Evolutionary conservation across 2,329 filamentous ascomycete genomes (phyloP), one percentile per base, ranked within the genome.

Genomic region (Chaetomiaceae sp.): DNA sequence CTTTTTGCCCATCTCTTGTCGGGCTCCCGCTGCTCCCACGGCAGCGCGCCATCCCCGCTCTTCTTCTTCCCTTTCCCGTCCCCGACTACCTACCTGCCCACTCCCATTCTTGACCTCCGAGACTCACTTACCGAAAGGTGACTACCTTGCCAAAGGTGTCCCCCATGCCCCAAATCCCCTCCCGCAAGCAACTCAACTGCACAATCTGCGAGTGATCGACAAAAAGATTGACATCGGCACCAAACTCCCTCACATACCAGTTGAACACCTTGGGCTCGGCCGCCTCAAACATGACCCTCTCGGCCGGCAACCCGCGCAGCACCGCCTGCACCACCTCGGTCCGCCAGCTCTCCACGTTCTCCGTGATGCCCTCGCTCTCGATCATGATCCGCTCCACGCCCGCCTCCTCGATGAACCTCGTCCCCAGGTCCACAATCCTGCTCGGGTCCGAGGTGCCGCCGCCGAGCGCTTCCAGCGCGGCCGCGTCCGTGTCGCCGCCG

Each of bases 151-250:
- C 77, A 69, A 77, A 80, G 0, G 75, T 79, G 60, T 80, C 76
- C 7, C 75, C 74, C 63, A 74, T 80, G 2, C 77, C 78, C 76
- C 76, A 80, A 38, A 81, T 79, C 0, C 78, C 77, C 36, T 71
- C 67, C 34, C 76, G 68, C 56, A 80, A 61, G 53, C 75, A 77
- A 21, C 69, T 73, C 51, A 81, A 58, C 67, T 81, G 77, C 53
- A 80, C 77, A 60, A 80, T 79, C 68, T 81, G 77, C 33, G 75
- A 79, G 61, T 80, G 76, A 58, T 81, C 77, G 47, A 81, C 76
- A 62, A 81, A 80, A 29, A 80, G 57, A 57, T 81, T 81, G 37
- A 81, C 76, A 59, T 81, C 76, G 27, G 76, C 71, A 5, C 78
- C 77, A 63, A 81, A 81, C 62, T 81, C 76, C 14, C 76, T 67